Base-by-base conservation (phyloP, 768 basidiomycete species). In the Amanita rubescens region DNA sequence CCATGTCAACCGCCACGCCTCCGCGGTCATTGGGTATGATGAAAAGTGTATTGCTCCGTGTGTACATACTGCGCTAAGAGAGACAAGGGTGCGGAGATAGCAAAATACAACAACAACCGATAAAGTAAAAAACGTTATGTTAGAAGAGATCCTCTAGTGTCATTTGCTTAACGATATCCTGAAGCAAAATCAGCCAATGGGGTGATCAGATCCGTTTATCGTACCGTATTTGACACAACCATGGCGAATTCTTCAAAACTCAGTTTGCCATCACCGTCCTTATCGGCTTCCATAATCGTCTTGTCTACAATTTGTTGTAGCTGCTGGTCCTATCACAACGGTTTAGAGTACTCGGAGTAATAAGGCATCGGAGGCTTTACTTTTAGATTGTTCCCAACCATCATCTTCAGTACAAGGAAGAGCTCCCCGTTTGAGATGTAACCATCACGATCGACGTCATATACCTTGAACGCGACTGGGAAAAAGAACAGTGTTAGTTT, bases 101-200 rank as follows among this genome's bases (percentile, higher is more conserved):
- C 8, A 19, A 10, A 50, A n/a, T 11, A 19, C 22, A 38, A 25
- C 14, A n/a, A 20, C 9, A 22, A 30, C 38, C n/a, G 9, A 42
- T 22, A 20, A 42, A 8, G 17, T 34, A 33, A n/a, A 25, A 30
- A 30, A 30, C 8, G 22, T 24, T 44, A 54, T 41, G 48, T 71
- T 65, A 94, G 74, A 94, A 96, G 58, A 94, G 72, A 64, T 95
- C 92, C 71, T 95, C 93, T 54, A 95, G 76, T 24, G 94, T 95
- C 94, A 97, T 95, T 78, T 95, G 94, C 72, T 97, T 97, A 61
- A 96, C 93, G 63, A 98, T 97, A 67, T 98, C 95, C 91, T 94
- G 60, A 32, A 45, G 35, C 39, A 30, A 22, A 7, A 33, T 47
- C 19, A 55, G 39, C 37, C 44, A 46, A 32, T 34, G 10, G 56